These are phyloP conservation scores for Sclerotinia minor DNA, from an alignment of 2,329 filamentous ascomycete genomes.

Conservation along the genomic window DNA sequence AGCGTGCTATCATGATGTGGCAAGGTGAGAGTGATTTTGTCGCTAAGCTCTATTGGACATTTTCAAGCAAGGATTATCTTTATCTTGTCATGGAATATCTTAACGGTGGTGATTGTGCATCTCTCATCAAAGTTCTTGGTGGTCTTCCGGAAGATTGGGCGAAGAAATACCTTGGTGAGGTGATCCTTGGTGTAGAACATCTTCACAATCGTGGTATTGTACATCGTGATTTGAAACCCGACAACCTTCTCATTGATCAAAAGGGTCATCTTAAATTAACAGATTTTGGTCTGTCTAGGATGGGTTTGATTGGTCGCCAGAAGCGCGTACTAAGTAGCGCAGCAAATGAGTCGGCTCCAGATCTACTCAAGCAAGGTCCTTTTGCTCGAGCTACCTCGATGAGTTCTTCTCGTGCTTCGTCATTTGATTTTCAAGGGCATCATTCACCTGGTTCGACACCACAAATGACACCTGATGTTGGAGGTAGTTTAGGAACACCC, in stretches of 20 bases:
- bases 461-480: constrained; percentile 76
- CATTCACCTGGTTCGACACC: constrained; percentile 84
- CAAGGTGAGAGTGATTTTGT: constrained; percentile 99
- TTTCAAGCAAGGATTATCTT: constrained; percentile 97
- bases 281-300: constrained; percentile 93
- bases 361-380: constrained; percentile 87
- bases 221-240: constrained; percentile 93
- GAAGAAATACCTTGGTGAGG: constrained; percentile 95
- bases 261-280: constrained; percentile 96
- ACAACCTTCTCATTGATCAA: constrained; percentile 95
- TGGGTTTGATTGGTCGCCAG: constrained; percentile 95
- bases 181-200: constrained; percentile 95
- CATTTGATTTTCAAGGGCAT: constrained; percentile 79
- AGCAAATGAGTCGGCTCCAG: constrained; percentile 79
- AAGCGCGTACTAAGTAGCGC: constrained; percentile 84
- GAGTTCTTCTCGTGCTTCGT: constrained; percentile 87
- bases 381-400: constrained; percentile 85
- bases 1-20: constrained; percentile 99
- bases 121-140: constrained; percentile 89
- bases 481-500: constrained; percentile 70
- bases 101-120: constrained; percentile 95
- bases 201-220: constrained; percentile 93
- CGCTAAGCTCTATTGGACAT: constrained; percentile 98
- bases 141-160: constrained; percentile 96
- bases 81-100: constrained; percentile 99